A percentile compares a stretch with the other conserved stretches of the same genome.
Evolutionary conservation across 2,329 filamentous ascomycete genomes (phyloP).

Genomic region (Botryotinia convoluta): DNA sequence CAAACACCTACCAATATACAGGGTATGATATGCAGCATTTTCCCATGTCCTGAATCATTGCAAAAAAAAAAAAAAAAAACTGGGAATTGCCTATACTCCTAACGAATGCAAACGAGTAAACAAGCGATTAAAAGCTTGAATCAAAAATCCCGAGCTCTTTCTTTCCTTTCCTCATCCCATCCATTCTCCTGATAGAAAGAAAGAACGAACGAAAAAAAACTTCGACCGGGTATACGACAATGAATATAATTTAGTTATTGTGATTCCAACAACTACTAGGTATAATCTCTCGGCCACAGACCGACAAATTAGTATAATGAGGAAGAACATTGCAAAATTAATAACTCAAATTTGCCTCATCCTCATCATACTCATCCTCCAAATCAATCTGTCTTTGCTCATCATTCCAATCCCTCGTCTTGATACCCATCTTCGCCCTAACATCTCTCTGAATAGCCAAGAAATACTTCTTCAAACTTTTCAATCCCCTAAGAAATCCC

Average conservation of each 20-base stretch:
- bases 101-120: constrained; percentile 10
- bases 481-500: constrained; percentile 83
- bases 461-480: constrained; percentile 79
- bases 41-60: constrained; percentile 15
- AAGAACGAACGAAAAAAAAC: not conserved
- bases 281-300: not conserved
- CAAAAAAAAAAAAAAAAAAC: not conserved
- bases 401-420: constrained; percentile 8
- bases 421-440: constrained; percentile 38
- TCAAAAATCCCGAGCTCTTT: not conserved
- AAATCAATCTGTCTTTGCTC: constrained; percentile 9
- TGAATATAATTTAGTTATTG: not conserved
- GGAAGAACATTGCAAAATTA: not conserved
- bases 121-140: not conserved
- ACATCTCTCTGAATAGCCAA: constrained; percentile 82
- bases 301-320: not conserved
- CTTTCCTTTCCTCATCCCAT: not conserved
- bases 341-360: constrained; percentile 19
- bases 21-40: constrained; percentile 17
- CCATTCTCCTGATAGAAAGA: not conserved
- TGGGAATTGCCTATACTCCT: constrained; percentile 6
- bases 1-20: constrained; percentile 13
- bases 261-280: not conserved
- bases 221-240: not conserved
- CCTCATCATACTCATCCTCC: constrained; percentile 13